phyloP scores from a whole-genome alignment of 164 flowering plant species.

The Nymphaea colorata region DNA sequence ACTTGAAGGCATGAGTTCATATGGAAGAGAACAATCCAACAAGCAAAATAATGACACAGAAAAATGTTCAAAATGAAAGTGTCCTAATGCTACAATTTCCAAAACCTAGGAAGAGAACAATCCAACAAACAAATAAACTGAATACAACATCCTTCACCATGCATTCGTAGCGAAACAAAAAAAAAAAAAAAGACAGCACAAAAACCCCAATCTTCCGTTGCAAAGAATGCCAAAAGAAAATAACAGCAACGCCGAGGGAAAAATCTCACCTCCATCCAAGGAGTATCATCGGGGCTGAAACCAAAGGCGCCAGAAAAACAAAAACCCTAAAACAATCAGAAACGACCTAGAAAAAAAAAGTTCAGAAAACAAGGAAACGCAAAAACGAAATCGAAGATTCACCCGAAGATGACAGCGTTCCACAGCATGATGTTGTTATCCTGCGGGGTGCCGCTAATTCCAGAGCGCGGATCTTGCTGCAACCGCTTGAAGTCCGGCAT shows the following conservation, averaged over 20 bases:
- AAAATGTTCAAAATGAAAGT: too few relatives aligned
- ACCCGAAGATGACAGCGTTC: constrained; percentile 86
- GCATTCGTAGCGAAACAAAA: too few relatives aligned
- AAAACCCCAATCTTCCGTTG: too few relatives aligned
- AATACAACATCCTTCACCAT: too few relatives aligned
- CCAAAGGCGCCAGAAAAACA: constrained; percentile 6
- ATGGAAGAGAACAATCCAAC: too few relatives aligned
- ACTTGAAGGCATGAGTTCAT: too few relatives aligned
- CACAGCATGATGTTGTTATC: constrained; percentile 70
- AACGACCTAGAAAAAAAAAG: background rate
- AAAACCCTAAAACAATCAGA: background rate
- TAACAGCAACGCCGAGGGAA: background rate
- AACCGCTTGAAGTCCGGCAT: constrained; percentile 80
- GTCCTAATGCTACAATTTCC: too few relatives aligned
- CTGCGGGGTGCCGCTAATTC: constrained; percentile 69
- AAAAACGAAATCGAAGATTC: constrained; percentile 1
- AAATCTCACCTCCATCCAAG: constrained; percentile 64
- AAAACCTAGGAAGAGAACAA: too few relatives aligned
- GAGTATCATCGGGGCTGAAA: constrained; percentile 77
- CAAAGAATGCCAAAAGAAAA: too few relatives aligned
- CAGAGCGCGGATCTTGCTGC: constrained; percentile 73
- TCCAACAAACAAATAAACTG: too few relatives aligned
- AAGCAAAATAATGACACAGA: too few relatives aligned
- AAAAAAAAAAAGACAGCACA: too few relatives aligned
- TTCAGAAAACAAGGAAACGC: background rate